Base-by-base conservation (phyloP, 2,329 filamentous ascomycete species). In the Metarhizium anisopliae region DNA sequence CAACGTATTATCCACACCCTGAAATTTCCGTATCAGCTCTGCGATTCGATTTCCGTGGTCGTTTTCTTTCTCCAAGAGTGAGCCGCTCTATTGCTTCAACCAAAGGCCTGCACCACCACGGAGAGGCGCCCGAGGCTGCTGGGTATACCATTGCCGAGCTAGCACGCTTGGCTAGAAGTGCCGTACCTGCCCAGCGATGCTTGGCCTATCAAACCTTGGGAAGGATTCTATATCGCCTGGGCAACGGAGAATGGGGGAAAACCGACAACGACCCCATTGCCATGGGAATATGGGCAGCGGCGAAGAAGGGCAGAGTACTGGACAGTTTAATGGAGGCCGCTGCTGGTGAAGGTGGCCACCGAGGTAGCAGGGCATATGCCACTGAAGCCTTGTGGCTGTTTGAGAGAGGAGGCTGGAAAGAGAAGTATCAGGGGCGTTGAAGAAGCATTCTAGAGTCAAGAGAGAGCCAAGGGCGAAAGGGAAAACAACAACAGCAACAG, bases 111-210 rank as follows among this genome's bases (percentile, higher is more conserved):
- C 94, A 99, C 70, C 93, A 99, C 70, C 94, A 99, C 69, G 91
- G 88, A 59, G 84, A 92, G 57, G 92, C 93, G 1, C 94, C 94
- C 16, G 90, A 95, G 70, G 90, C 92, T 1, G 94, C 94, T 0
- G 94, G 94, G 0, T 99, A 99, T 71, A 97, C 94, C 0, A 82
- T 99, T 35, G 83, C 85, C 0, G 94, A 99, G 70, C 77, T 99
- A 1, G 86, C 90, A 1, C 83, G 87, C 36, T 79, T 96, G 2
- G 85, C 90, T 4, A 81, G 93, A 38, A 95, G 89, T 55, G 84
- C 85, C 0, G 90, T 96, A 20, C 83, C 94, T 0, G 86, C 89
- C 0, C 94, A 99, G 74, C 77, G 93, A 11, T 96, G 94, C 66
- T 81, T 97, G 59, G 90, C 94, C 0, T 96, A 90, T 70, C 93